phyloP scores from a whole-genome alignment of 768 basidiomycete species.

The Hemileccinum impolitum region DNA sequence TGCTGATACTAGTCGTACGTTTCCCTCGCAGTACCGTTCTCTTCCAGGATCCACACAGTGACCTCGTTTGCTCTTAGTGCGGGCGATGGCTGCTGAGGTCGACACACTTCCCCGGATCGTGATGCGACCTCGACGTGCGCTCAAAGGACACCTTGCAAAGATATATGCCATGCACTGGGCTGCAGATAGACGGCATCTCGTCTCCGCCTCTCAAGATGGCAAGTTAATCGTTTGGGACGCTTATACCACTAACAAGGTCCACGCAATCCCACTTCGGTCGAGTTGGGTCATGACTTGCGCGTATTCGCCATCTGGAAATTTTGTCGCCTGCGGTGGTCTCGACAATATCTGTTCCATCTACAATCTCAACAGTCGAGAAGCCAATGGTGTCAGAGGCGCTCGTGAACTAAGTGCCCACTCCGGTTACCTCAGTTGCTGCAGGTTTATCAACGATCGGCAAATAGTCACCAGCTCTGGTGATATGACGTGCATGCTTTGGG shows the following conservation, averaged over 20 bases:
- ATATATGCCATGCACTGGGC: slow-evolving; percentile 99
- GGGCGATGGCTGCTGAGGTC: slow-evolving; percentile 97
- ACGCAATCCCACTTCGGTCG: slow-evolving; percentile 95
- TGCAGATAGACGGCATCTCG: slow-evolving; percentile 92
- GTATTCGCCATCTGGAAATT: slow-evolving; percentile 95
- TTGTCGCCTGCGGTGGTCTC: slow-evolving; percentile 96
- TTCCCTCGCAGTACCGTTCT: background rate
- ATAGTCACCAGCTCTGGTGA: slow-evolving; percentile 98
- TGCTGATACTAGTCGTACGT: slow-evolving; percentile 95
- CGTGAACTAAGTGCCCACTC: slow-evolving; percentile 96
- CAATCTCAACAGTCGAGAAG: slow-evolving; percentile 77
- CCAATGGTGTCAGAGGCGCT: slow-evolving; percentile 80
- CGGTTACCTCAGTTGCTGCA: slow-evolving; percentile 96
- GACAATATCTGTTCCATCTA: slow-evolving; percentile 99
- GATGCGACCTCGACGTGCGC: slow-evolving; percentile 92
- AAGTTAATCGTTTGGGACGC: slow-evolving; percentile 99
- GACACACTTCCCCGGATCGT: slow-evolving; percentile 94
- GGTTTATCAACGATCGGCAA: slow-evolving; percentile 98
- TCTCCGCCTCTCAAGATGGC: slow-evolving; percentile 99
- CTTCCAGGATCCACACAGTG: slow-evolving; percentile 5
- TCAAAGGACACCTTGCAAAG: slow-evolving; percentile 97
- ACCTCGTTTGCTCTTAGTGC: slow-evolving; percentile 52
- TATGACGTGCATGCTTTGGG: slow-evolving; percentile 99
- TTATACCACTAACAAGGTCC: slow-evolving; percentile 99
- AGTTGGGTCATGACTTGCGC: slow-evolving; percentile 99